Percentiles rank a stretch among this genome's conserved stretches.
These are phyloP conservation scores for Fusarium succisae DNA, from an alignment of 2,329 filamentous ascomycete species.

Conservation along the genomic window DNA sequence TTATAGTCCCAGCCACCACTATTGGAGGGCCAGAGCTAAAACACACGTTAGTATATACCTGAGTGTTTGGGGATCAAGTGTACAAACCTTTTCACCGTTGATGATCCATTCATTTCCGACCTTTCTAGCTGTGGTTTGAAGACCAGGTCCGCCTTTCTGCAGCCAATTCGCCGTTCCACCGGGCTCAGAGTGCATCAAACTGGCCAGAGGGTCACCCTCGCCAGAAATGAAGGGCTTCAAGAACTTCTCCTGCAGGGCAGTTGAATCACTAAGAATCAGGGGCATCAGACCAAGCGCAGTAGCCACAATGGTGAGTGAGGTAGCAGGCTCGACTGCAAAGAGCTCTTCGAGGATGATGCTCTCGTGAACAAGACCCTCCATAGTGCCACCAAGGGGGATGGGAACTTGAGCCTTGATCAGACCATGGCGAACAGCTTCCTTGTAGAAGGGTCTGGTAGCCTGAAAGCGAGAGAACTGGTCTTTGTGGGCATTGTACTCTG, in stretches of 20 bases:
- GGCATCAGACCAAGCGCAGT: conserved; percentile 8
- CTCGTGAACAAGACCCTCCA: neutral
- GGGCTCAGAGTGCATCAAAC: conserved; percentile 6
- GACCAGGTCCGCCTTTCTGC: neutral
- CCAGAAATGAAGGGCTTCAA: neutral
- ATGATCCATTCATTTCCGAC: neutral
- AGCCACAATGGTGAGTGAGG: neutral
- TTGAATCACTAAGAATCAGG: neutral
- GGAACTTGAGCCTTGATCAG: conserved; percentile 4
- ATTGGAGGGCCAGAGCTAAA: neutral
- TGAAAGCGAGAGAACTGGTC: neutral
- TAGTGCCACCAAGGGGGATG: neutral
- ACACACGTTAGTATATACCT: neutral
- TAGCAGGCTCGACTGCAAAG: neutral
- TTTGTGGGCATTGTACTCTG: neutral
- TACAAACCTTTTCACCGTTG: conserved; percentile 4
- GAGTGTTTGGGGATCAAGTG: fast-evolving
- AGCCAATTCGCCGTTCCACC: conserved; percentile 2
- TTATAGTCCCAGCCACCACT: conserved; percentile 8
- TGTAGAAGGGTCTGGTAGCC: neutral
- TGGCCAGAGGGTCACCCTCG: neutral
- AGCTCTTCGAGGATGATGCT: neutral
- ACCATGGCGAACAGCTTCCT: neutral
- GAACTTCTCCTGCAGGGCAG: neutral
- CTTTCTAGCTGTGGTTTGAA: neutral